These are phyloP conservation scores for Russula lepida DNA, from an alignment of 768 basidiomycete genomes.

Conservation along the genomic window DNA sequence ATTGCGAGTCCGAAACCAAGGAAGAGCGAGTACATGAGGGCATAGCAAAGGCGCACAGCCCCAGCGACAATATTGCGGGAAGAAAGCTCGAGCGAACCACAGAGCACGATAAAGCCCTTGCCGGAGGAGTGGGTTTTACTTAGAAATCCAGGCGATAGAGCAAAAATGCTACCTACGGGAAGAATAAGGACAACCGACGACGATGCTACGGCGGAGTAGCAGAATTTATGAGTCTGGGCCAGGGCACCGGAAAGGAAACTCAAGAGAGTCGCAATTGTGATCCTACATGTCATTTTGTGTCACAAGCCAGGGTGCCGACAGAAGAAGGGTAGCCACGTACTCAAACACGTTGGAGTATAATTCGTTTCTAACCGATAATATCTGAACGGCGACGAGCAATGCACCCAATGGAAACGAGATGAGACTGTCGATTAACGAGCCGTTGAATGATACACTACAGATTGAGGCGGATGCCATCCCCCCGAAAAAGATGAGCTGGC, in stretches of 20 bases:
- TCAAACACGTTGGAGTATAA: conserved; percentile 77
- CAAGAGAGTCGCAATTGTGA: conserved; percentile 69
- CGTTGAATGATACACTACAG: conserved; percentile 61
- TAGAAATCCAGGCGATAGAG: not conserved
- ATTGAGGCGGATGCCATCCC: conserved; percentile 72
- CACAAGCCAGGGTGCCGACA: conserved; percentile 2
- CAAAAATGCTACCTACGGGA: conserved; percentile 39
- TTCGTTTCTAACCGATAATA: conserved; percentile 64
- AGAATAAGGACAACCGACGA: conserved; percentile 73
- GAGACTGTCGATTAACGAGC: conserved; percentile 70
- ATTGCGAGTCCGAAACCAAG: conserved; percentile 78
- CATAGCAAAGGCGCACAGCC: conserved; percentile 75
- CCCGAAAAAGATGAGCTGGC: conserved; percentile 60
- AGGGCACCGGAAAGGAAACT: conserved; percentile 74
- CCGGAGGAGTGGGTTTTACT: not conserved
- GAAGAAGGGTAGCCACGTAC: conserved; percentile 28
- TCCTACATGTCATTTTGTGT: conserved; percentile 32
- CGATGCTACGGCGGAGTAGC: conserved; percentile 74
- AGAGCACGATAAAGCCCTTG: conserved; percentile 58
- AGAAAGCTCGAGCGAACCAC: conserved; percentile 69
- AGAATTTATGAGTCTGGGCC: conserved; percentile 58
- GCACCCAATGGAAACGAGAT: conserved; percentile 68
- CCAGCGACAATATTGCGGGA: conserved; percentile 77
- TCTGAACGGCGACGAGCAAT: conserved; percentile 64
- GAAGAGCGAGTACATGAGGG: conserved; percentile 70